Conservation (phyloP, 2,329 filamentous ascomycete species). For the Aplosporella prunicola region DNA sequence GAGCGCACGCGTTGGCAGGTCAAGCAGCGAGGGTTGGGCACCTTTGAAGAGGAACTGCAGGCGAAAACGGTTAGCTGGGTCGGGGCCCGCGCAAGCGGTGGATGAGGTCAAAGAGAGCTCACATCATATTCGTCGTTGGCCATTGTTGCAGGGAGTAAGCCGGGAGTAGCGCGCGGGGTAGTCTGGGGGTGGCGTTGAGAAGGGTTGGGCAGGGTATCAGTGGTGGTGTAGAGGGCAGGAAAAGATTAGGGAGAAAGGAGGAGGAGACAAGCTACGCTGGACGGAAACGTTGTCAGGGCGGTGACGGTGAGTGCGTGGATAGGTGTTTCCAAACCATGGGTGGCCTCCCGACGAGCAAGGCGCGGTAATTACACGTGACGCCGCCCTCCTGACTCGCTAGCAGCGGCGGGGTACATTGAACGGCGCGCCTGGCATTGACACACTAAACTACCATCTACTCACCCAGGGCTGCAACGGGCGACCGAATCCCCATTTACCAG, state of each 20-base stretch:
- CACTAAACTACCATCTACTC: too few relatives aligned
- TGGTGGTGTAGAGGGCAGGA: not conserved
- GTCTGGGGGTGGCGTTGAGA: slow-evolving; percentile 1
- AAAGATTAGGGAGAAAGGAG: slow-evolving; percentile 2
- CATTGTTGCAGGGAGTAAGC: slow-evolving; percentile 47
- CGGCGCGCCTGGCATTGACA: too few relatives aligned
- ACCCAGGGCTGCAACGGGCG: too few relatives aligned
- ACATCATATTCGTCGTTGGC: slow-evolving; percentile 99
- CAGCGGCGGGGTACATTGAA: slow-evolving; percentile 36
- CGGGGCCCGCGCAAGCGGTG: slow-evolving; percentile 17
- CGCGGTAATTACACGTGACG: slow-evolving; percentile 1
- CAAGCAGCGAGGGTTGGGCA: slow-evolving; percentile 32
- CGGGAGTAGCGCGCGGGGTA: slow-evolving; percentile 1
- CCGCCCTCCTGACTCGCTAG: slow-evolving; percentile 44
- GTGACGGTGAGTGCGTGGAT: slow-evolving; percentile 8
- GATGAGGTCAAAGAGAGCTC: slow-evolving; percentile 35
- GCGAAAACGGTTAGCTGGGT: slow-evolving; percentile 21
- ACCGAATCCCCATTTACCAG: too few relatives aligned
- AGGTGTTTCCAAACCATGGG: slow-evolving; percentile 9
- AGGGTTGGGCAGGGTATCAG: not conserved
- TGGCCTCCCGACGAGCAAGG: slow-evolving; percentile 9
- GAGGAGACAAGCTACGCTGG: slow-evolving; percentile 17
- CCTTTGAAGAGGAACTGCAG: slow-evolving; percentile 97
- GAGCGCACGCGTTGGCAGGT: slow-evolving; percentile 18
- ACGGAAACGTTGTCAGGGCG: slow-evolving; percentile 13